Evolutionary conservation across 2,329 filamentous ascomycete genomes (phyloP).

Genomic region (Peltaster fructicola): DNA sequence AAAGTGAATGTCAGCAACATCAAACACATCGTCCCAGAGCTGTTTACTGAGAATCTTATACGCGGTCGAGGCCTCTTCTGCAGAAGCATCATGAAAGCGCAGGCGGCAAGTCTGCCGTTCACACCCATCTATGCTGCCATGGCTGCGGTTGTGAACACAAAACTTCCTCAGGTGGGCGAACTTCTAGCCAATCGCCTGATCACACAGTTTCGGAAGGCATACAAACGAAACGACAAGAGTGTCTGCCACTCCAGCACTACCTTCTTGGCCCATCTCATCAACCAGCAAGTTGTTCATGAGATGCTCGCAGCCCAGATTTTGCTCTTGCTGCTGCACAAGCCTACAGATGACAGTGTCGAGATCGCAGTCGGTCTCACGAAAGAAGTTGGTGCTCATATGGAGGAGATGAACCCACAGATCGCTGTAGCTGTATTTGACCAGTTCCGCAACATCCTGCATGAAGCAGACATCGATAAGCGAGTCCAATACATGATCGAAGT

Average conservation of each 20-base stretch:
- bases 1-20: slow-evolving; percentile 98
- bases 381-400: slow-evolving; percentile 83
- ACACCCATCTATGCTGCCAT: slow-evolving; percentile 93
- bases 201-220: slow-evolving; percentile 86
- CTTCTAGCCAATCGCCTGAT: slow-evolving; percentile 70
- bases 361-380: slow-evolving; percentile 87
- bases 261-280: slow-evolving; percentile 88
- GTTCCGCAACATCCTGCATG: slow-evolving; percentile 86
- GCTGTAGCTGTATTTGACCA: slow-evolving; percentile 86
- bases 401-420: slow-evolving; percentile 85
- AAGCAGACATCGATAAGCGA: slow-evolving; percentile 90
- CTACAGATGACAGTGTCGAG: slow-evolving; percentile 93
- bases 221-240: slow-evolving; percentile 90
- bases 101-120: slow-evolving; percentile 87
- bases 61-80: slow-evolving; percentile 86
- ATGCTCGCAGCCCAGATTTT: slow-evolving; percentile 86
- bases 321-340: slow-evolving; percentile 79
- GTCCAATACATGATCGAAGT: slow-evolving; percentile 99
- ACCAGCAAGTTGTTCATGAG: slow-evolving; percentile 90
- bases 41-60: slow-evolving; percentile 87
- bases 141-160: slow-evolving; percentile 93
- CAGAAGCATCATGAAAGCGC: slow-evolving; percentile 94
- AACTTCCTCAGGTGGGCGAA: slow-evolving; percentile 86
- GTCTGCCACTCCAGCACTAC: slow-evolving; percentile 86
- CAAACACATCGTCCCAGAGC: slow-evolving; percentile 88